These are phyloP conservation scores for Bacidia rubella DNA, from an alignment of 495 filamentous ascomycete genomes.

Conservation along the genomic window DNA sequence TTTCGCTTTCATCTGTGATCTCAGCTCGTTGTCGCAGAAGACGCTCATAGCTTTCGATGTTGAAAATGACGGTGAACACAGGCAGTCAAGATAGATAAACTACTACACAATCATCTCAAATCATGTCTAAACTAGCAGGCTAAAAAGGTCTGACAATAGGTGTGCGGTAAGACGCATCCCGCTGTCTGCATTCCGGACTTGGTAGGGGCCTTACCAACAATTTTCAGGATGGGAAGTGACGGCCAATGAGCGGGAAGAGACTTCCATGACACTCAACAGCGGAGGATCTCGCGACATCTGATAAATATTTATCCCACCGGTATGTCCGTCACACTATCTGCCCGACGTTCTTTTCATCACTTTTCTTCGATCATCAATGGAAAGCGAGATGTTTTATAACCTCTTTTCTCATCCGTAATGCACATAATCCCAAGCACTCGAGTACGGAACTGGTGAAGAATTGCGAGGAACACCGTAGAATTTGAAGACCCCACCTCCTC, in stretches of 20 bases:
- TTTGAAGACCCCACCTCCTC: background rate
- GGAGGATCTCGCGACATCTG: background rate
- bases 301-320: background rate
- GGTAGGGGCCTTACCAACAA: background rate
- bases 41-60: no score
- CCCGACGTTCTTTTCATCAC: background rate
- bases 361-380: background rate
- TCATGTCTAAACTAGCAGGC: background rate
- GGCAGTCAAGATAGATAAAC: background rate
- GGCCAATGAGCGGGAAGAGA: slow-evolving; percentile 30
- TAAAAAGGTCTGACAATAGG: background rate
- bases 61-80: background rate
- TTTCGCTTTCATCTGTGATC: no score
- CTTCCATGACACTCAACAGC: background rate
- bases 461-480: slow-evolving; percentile 18
- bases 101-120: no score
- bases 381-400: no score
- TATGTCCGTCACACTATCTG: background rate
- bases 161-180: background rate
- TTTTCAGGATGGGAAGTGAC: slow-evolving; percentile 18
- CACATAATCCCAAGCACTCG: background rate
- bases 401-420: background rate
- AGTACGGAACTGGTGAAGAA: slow-evolving; percentile 4
- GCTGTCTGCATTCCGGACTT: background rate
- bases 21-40: no score